Conservation (phyloP, 2,329 filamentous ascomycete genomes). For the Sordariomycetes sp. region DNA sequence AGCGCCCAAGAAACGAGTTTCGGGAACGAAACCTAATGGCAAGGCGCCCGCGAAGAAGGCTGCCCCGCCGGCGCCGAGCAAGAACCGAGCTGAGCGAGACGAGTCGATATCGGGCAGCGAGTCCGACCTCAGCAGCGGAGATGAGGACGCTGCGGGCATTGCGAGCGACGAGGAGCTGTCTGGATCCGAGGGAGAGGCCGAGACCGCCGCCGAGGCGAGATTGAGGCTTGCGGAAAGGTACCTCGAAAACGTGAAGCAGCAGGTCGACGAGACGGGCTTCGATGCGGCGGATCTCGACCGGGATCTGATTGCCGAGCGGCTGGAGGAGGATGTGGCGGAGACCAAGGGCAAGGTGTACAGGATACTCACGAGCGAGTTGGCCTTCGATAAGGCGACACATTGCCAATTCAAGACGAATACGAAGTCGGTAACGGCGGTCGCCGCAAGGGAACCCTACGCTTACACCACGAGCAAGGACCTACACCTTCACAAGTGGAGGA, state of each 20-base stretch:
- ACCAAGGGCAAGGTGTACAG: constrained; percentile 84
- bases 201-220: constrained; percentile 83
- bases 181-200: constrained; percentile 63
- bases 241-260: constrained; percentile 76
- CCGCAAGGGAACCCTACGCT: constrained; percentile 65
- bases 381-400: constrained; percentile 56
- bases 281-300: constrained; percentile 90
- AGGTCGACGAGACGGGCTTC: constrained; percentile 74
- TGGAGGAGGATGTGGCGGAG: constrained; percentile 89
- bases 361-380: constrained; percentile 62
- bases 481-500: constrained; percentile 78
- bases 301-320: constrained; percentile 79
- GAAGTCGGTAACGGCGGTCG: constrained; percentile 67
- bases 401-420: constrained; percentile 72
- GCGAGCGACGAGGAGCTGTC: constrained; percentile 35
- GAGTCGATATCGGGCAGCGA: constrained; percentile 86
- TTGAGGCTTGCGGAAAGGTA: constrained; percentile 85
- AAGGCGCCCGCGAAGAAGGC: constrained; percentile 27
- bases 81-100: constrained; percentile 40
- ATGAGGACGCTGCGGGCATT: constrained; percentile 12
- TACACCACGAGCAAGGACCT: constrained; percentile 87
- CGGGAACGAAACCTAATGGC: constrained; percentile 30
- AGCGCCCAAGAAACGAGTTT: constrained; percentile 48
- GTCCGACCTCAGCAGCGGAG: constrained; percentile 44
- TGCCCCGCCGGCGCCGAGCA: constrained; percentile 18